phyloP scores from a whole-genome alignment of 441 rosid species.

The Bocquillonia castaneifolia region DNA sequence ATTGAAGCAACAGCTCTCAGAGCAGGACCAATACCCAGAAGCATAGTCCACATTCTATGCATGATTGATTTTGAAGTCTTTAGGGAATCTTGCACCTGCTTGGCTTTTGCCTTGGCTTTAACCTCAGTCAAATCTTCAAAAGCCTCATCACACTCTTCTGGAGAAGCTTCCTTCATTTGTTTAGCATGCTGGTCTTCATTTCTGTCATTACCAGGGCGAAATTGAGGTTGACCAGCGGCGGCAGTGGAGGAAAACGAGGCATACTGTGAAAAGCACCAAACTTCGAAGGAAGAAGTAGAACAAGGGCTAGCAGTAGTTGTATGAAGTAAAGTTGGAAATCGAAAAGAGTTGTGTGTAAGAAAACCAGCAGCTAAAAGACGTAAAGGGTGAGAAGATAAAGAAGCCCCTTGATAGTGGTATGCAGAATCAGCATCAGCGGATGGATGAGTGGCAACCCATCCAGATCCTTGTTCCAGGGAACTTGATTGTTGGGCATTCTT shows the following conservation, averaged over 20 bases:
- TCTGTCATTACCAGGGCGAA: constrained; percentile 32
- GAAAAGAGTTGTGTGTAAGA: constrained; percentile 23
- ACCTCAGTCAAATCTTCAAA: constrained; percentile 79
- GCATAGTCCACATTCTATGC: constrained; percentile 52
- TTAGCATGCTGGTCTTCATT: constrained; percentile 42
- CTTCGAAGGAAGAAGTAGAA: constrained; percentile 32
- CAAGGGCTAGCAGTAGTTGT: constrained; percentile 35
- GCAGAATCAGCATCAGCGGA: constrained; percentile 23
- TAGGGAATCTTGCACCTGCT: constrained; percentile 59
- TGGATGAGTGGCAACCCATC: constrained; percentile 18
- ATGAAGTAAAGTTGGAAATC: constrained; percentile 29
- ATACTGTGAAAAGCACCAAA: constrained; percentile 35
- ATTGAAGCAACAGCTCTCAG: constrained; percentile 86
- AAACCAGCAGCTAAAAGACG: constrained; percentile 10
- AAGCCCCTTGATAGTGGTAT: constrained; percentile 15
- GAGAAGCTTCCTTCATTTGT: constrained; percentile 77
- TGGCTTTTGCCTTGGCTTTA: constrained; percentile 93
- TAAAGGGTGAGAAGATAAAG: constrained; percentile 14
- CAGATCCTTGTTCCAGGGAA: constrained; percentile 24
- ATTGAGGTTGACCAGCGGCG: constrained; percentile 49
- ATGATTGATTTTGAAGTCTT: constrained; percentile 46
- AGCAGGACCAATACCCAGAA: constrained; percentile 92
- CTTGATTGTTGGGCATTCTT: constrained; percentile 30
- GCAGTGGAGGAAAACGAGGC: constrained; percentile 46
- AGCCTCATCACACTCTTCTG: constrained; percentile 95